phyloP scores from a whole-genome alignment of 352 stramenopile species.

The Thalassiosira livingstoniorum region DNA sequence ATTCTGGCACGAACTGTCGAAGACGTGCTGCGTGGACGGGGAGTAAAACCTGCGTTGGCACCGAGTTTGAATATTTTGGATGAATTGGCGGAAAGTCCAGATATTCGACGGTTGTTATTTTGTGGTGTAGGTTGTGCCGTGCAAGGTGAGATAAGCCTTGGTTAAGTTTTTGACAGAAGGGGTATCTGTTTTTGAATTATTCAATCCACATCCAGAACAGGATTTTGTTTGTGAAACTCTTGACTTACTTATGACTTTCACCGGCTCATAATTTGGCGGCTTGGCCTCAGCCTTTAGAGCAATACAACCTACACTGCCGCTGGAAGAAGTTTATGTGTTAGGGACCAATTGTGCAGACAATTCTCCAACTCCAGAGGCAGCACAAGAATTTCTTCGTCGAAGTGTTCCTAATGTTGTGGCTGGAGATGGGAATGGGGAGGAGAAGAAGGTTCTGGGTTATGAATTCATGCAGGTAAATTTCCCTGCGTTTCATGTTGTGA shows the following conservation, averaged over 20 bases:
- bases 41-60: conserved; percentile 80
- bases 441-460: conserved; percentile 67
- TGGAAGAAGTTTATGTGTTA: conserved; percentile 81
- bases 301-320: conserved; percentile 66
- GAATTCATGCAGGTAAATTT: conserved; percentile 81
- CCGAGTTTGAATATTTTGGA: conserved; percentile 80
- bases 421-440: too few relatives aligned
- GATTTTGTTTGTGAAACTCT: background rate
- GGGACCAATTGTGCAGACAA: conserved; percentile 85
- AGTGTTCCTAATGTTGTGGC: conserved; percentile 54
- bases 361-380: conserved; percentile 73
- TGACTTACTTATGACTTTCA: background rate
- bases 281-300: conserved; percentile 71
- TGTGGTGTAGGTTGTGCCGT: conserved; percentile 83
- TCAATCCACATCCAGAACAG: background rate
- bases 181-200: background rate
- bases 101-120: conserved; percentile 79
- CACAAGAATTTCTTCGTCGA: conserved; percentile 68
- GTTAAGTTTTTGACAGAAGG: too few relatives aligned
- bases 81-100: conserved; percentile 67
- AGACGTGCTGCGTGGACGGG: conserved; percentile 72
- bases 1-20: conserved; percentile 73
- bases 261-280: too few relatives aligned
- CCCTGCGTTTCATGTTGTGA: background rate
- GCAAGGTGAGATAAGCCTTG: conserved; percentile 46